phyloP scores from a whole-genome alignment of 768 basidiomycete genomes.

The Macrolepiota albuminosa region DNA sequence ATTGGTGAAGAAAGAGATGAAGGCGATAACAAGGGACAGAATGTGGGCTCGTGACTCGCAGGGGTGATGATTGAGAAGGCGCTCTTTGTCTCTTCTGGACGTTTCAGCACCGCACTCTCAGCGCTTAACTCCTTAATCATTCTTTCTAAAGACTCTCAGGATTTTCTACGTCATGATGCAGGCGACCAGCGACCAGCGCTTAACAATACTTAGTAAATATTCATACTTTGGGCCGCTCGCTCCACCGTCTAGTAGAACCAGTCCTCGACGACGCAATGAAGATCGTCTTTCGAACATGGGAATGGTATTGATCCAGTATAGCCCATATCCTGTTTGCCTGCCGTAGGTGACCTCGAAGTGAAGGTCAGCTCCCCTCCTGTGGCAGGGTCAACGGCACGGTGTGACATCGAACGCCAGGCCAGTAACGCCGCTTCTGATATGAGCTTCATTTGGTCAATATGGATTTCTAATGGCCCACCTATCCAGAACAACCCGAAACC shows the following conservation, averaged over 20 bases:
- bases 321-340: conserved; percentile 12
- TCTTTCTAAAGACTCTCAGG: not conserved
- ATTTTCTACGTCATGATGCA: not conserved
- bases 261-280: conserved; percentile 62
- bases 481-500: conserved; percentile 75
- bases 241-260: conserved; percentile 13
- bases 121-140: not conserved
- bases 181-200: conserved; percentile 4
- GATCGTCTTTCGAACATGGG: conserved; percentile 55
- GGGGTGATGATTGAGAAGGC: not conserved
- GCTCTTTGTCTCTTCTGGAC: not conserved
- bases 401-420: conserved; percentile 40
- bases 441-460: not conserved
- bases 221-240: not conserved
- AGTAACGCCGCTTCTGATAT: conserved; percentile 31
- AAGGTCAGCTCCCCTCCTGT: conserved; percentile 16
- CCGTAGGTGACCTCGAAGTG: conserved; percentile 5
- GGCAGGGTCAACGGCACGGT: conserved; percentile 20
- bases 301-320: conserved; percentile 30
- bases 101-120: not conserved
- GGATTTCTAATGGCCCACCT: conserved; percentile 38
- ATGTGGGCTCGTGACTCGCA: conserved; percentile 8
- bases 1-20: conserved; percentile 4
- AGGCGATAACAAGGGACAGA: conserved; percentile 4
- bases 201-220: not conserved